Evolutionary conservation across 2,329 filamentous ascomycete genomes (phyloP).

Genomic region (Pyricularia sp.): DNA sequence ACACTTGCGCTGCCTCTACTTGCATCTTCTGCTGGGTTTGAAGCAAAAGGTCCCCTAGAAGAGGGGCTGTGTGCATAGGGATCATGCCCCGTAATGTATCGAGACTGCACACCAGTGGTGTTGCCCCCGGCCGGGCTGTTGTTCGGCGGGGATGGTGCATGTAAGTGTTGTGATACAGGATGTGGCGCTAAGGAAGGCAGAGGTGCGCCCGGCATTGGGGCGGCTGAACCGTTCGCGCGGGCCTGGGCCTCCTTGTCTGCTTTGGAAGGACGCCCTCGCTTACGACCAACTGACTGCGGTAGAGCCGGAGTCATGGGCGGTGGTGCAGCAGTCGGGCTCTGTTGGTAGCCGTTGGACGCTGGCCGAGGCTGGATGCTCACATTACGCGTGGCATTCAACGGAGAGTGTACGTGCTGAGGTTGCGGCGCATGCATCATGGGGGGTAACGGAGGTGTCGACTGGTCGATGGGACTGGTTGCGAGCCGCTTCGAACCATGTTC

Average conservation of each 20-base stretch:
- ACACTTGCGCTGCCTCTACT: background rate
- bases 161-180: slow-evolving; percentile 6
- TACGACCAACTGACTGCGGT: slow-evolving; percentile 10
- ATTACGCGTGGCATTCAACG: slow-evolving; percentile 7
- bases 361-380: slow-evolving; percentile 19
- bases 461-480: slow-evolving; percentile 13
- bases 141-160: background rate
- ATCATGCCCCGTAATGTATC: background rate
- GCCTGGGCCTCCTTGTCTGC: slow-evolving; percentile 16
- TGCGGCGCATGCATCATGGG: slow-evolving; percentile 3
- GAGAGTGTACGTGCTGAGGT: background rate
- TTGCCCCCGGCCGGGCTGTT: background rate
- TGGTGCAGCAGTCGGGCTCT: slow-evolving; percentile 5
- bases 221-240: slow-evolving; percentile 9
- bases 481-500: slow-evolving; percentile 19
- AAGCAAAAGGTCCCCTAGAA: background rate
- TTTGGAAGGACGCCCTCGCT: slow-evolving; percentile 21
- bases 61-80: background rate
- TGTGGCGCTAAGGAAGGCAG: slow-evolving; percentile 10
- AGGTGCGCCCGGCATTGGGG: slow-evolving; percentile 12
- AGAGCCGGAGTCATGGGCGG: slow-evolving; percentile 6
- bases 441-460: background rate
- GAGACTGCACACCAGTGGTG: background rate
- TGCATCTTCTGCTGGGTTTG: background rate
- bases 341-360: slow-evolving; percentile 12